Percentiles rank a stretch among this genome's conserved stretches.
These are phyloP conservation scores for Rosellinia necatrix DNA, from an alignment of 2,329 filamentous ascomycete genomes.

Conservation along the genomic window DNA sequence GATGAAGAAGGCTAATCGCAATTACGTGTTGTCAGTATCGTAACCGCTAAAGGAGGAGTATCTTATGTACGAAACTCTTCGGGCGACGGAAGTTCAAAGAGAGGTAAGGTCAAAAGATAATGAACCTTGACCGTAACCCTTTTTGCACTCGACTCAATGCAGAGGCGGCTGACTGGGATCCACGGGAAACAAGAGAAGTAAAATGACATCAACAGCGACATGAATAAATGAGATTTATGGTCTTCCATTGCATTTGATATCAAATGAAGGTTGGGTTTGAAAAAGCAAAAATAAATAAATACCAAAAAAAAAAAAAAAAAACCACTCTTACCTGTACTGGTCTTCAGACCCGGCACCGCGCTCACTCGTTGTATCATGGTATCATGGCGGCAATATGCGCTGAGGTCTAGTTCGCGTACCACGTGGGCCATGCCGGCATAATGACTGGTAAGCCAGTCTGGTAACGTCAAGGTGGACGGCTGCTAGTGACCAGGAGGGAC, in stretches of 20 bases:
- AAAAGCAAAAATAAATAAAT: not conserved
- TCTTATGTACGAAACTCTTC: not conserved
- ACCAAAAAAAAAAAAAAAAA: not conserved
- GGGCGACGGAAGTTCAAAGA: not conserved
- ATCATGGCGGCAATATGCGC: constrained; percentile 41
- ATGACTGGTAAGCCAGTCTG: constrained; percentile 35
- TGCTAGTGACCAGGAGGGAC: constrained; percentile 1
- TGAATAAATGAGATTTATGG: too few relatives aligned
- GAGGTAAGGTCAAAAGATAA: too few relatives aligned
- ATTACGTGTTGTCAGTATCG: constrained; percentile 34
- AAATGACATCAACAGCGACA: not conserved
- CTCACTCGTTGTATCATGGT: constrained; percentile 60
- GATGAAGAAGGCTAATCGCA: constrained; percentile 74
- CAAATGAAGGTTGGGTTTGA: not conserved
- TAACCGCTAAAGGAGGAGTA: not conserved
- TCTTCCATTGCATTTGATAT: too few relatives aligned
- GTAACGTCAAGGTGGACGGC: constrained; percentile 3
- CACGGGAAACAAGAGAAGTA: not conserved
- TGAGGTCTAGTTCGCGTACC: constrained; percentile 42
- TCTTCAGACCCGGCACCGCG: constrained; percentile 60
- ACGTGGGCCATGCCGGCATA: constrained; percentile 44
- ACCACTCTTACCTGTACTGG: constrained; percentile 60
- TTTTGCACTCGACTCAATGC: not conserved
- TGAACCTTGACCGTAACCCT: not conserved
- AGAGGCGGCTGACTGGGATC: not conserved